A percentile compares a stretch with the other conserved stretches of the same genome.
phyloP scores from a whole-genome alignment of 768 basidiomycete genomes.

The Austroboletus eburneus region DNA sequence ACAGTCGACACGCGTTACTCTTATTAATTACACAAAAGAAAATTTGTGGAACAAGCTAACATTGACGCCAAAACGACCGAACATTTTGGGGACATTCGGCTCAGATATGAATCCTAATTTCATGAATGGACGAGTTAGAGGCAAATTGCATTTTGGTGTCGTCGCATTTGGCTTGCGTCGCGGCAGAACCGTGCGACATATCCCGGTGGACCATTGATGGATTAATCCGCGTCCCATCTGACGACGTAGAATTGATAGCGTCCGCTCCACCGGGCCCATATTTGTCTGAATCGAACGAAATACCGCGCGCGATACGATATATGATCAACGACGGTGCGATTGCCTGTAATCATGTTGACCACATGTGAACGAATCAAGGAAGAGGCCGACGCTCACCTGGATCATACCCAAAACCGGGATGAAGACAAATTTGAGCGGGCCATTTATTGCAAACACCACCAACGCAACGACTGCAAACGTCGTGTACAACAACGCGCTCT shows the following conservation, averaged over 20 bases:
- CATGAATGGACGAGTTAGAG: not conserved
- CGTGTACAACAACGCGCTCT: conserved; percentile 21
- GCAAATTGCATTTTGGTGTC: not conserved
- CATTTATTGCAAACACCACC: conserved; percentile 15
- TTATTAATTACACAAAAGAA: too few species aligned
- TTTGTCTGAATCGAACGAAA: not conserved
- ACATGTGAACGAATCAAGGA: not conserved
- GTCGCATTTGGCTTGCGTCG: not conserved
- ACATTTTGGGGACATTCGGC: too few species aligned
- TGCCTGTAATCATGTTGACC: not conserved
- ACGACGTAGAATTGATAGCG: not conserved
- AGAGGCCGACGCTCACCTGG: conserved; percentile 11
- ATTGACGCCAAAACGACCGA: too few species aligned
- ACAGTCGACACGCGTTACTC: too few species aligned
- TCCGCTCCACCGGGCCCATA: not conserved
- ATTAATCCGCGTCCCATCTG: not conserved
- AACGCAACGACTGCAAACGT: conserved; percentile 9
- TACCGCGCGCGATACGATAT: not conserved
- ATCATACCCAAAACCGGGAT: conserved; percentile 19
- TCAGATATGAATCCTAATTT: not conserved
- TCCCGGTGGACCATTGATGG: not conserved
- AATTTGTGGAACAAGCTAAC: too few species aligned
- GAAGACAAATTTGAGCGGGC: conserved; percentile 21
- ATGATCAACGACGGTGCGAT: not conserved
- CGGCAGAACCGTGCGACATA: not conserved